A percentile compares a stretch with the other conserved stretches of the same genome.
Evolutionary conservation across 1,284 basidiomycete species (phyloP).

Genomic region (Sparassis latifolia): DNA sequence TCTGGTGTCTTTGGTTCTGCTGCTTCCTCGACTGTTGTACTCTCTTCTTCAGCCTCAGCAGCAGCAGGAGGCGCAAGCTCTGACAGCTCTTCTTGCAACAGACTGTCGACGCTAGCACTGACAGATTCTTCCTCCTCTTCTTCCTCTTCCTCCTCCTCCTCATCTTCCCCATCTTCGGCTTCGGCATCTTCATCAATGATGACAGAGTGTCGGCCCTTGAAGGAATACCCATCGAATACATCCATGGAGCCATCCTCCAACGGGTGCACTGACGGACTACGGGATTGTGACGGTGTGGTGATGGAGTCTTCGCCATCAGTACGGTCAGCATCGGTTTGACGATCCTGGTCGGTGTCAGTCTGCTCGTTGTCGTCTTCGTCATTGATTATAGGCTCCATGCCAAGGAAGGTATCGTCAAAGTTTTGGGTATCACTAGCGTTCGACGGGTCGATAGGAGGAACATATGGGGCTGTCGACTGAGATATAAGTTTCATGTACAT

Average conservation of each 20-base stretch:
- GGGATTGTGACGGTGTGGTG: constrained; percentile 65
- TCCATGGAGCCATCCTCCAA: constrained; percentile 50
- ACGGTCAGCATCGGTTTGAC: constrained; percentile 58
- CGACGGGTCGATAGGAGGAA: constrained; percentile 87
- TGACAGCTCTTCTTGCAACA: constrained; percentile 15
- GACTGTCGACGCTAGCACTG: constrained; percentile 19
- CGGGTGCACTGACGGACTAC: constrained; percentile 59
- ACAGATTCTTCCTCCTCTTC: constrained; percentile 15
- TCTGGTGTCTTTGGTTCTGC: constrained; percentile 70
- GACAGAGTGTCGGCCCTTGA: constrained; percentile 78
- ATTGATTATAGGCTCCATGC: constrained; percentile 85
- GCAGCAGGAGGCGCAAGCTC: constrained; percentile 7
- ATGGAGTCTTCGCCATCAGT: constrained; percentile 69
- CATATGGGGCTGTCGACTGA: constrained; percentile 78
- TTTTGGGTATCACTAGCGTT: constrained; percentile 96
- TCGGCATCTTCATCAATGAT: constrained; percentile 67
- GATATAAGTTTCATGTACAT: neutral
- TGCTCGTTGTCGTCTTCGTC: constrained; percentile 54
- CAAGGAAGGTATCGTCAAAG: constrained; percentile 95
- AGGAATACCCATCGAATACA: constrained; percentile 85
- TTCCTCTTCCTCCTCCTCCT: constrained; percentile 27
- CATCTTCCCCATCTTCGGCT: constrained; percentile 38
- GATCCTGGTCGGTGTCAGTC: constrained; percentile 28
- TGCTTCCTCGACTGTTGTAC: constrained; percentile 25
- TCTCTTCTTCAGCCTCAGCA: constrained; percentile 20